Percentiles rank a stretch among this genome's conserved stretches.
phyloP scores from a whole-genome alignment of 371 early-diverging fungal species.

The Mucor saturninus region DNA sequence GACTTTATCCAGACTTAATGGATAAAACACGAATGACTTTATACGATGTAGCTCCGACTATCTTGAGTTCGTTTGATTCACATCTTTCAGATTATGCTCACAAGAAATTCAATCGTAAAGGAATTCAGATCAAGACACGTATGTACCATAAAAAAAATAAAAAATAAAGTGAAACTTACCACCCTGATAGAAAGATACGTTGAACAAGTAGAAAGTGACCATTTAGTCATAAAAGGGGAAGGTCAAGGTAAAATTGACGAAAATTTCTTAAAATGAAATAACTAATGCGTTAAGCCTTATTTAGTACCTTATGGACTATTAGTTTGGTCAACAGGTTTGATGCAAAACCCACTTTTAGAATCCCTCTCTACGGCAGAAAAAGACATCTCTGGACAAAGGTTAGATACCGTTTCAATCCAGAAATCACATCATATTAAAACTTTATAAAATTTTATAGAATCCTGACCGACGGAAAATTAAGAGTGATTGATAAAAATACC shows the following conservation, averaged over 20 bases:
- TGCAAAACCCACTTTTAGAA: conserved; percentile 64
- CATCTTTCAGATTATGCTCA: conserved; percentile 71
- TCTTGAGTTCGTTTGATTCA: conserved; percentile 76
- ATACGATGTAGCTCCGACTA: conserved; percentile 75
- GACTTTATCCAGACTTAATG: conserved; percentile 66
- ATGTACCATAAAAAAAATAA: neutral
- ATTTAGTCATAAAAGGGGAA: conserved; percentile 55
- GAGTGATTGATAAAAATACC: conserved; percentile 60
- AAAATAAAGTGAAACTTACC: conserved; percentile 29
- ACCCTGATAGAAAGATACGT: conserved; percentile 38
- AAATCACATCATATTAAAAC: neutral
- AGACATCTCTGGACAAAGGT: conserved; percentile 42
- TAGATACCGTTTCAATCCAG: neutral
- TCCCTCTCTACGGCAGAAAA: conserved; percentile 47
- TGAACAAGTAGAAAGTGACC: conserved; percentile 50
- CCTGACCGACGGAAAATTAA: conserved; percentile 65
- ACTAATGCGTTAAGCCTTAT: conserved; percentile 15
- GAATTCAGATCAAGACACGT: conserved; percentile 69
- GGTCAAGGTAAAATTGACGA: conserved; percentile 36
- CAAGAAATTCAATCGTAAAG: conserved; percentile 67
- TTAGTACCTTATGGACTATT: conserved; percentile 59
- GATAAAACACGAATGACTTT: conserved; percentile 69
- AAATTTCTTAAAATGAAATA: neutral
- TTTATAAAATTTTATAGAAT: conserved; percentile 37
- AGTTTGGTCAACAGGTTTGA: conserved; percentile 80